Conservation (phyloP, 2,329 filamentous ascomycete genomes). For the Ceratocystis lukuohia region DNA sequence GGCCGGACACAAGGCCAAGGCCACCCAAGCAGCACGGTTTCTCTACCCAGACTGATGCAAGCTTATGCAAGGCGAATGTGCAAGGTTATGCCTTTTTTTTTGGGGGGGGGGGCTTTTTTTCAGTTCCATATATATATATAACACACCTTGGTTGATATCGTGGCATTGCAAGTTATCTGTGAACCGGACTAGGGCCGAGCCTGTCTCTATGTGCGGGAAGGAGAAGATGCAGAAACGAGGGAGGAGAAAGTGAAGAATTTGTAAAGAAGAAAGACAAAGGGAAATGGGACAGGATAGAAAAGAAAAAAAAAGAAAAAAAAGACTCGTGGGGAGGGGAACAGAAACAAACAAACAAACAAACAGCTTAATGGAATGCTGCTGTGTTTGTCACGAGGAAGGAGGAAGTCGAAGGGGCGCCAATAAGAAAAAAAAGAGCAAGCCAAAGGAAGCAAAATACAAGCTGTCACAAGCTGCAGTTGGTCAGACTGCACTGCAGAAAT, state of each 20-base stretch:
- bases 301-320: background rate
- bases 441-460: background rate
- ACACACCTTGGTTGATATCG: conserved; percentile 22
- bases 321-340: background rate
- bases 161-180: conserved; percentile 12
- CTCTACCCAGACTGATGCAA: background rate
- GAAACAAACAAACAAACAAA: background rate
- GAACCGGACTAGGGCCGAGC: background rate
- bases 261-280: background rate
- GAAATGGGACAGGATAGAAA: background rate
- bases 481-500: background rate
- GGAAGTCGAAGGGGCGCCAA: background rate
- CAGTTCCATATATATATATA: background rate
- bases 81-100: background rate
- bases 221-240: background rate
- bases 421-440: background rate
- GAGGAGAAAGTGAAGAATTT: background rate
- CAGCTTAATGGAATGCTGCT: background rate
- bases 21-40: no score
- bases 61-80: background rate
- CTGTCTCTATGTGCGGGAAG: background rate
- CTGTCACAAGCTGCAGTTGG: background rate
- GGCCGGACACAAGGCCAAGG: background rate
- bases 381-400: no score
- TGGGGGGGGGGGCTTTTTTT: background rate